A percentile compares a stretch with the other conserved stretches of the same genome.
Evolutionary conservation across 2,329 filamentous ascomycete genomes (phyloP).

Genomic region (Penicillium sp.): DNA sequence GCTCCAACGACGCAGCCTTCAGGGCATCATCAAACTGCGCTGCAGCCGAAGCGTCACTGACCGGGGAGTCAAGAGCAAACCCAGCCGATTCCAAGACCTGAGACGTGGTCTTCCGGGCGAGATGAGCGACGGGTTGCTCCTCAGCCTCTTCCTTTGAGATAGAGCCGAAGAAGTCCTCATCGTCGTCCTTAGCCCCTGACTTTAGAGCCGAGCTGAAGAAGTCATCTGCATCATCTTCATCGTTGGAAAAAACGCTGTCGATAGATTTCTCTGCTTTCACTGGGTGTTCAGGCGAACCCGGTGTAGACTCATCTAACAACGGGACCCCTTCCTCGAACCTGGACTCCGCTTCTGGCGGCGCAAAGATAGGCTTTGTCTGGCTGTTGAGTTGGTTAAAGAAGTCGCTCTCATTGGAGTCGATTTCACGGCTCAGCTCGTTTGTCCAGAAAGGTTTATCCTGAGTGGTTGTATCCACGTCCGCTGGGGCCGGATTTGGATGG

Average conservation of each 20-base stretch:
- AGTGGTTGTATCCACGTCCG: constrained; percentile 13
- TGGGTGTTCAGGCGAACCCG: constrained; percentile 26
- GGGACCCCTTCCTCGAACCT: constrained; percentile 70
- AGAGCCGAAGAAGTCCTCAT: constrained; percentile 35
- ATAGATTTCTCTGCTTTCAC: constrained; percentile 26
- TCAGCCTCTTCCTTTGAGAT: constrained; percentile 16
- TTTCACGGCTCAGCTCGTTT: constrained; percentile 48
- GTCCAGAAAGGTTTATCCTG: constrained; percentile 43
- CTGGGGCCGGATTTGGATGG: constrained; percentile 2
- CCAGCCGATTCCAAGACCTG: constrained; percentile 60
- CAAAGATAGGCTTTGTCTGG: constrained; percentile 41
- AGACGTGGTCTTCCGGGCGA: constrained; percentile 69
- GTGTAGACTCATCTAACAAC: constrained; percentile 48
- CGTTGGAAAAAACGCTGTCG: constrained; percentile 38
- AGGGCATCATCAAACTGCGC: constrained; percentile 27
- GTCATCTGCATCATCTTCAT: constrained; percentile 36
- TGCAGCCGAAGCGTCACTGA: constrained; percentile 30
- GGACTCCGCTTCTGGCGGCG: constrained; percentile 48
- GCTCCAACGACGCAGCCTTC: constrained; percentile 20
- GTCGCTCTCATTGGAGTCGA: constrained; percentile 50
- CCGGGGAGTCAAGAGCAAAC: constrained; percentile 29
- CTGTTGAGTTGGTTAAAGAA: constrained; percentile 59
- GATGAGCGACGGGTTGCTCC: constrained; percentile 18
- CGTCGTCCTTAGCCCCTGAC: background rate
- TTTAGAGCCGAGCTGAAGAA: constrained; percentile 35